phyloP scores from a whole-genome alignment of 1,139 yeast genomes.

The Scheffersomyces quercinus region DNA sequence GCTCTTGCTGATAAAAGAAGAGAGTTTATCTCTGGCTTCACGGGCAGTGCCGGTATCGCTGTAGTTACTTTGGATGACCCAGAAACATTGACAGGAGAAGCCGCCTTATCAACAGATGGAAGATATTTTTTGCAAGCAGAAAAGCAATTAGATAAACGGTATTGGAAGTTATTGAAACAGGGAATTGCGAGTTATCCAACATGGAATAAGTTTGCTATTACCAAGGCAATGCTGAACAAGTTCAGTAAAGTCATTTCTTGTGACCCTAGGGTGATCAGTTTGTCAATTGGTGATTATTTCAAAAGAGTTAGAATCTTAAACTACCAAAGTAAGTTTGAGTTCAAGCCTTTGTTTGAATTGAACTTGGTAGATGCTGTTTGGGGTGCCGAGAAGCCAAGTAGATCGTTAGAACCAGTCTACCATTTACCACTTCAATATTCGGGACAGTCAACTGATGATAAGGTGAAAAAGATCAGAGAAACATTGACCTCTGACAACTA shows the following conservation, averaged over 20 bases:
- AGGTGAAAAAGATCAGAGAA: slow-evolving; percentile 29
- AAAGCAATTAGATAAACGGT: slow-evolving; percentile 33
- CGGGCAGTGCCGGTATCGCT: slow-evolving; percentile 61
- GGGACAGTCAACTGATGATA: slow-evolving; percentile 43
- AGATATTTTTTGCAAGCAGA: slow-evolving; percentile 54
- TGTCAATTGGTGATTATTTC: slow-evolving; percentile 37
- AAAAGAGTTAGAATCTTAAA: slow-evolving; percentile 21
- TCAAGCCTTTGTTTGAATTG: slow-evolving; percentile 29
- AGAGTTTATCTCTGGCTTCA: slow-evolving; percentile 52
- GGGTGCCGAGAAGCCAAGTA: slow-evolving; percentile 39
- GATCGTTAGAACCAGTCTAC: slow-evolving; percentile 42
- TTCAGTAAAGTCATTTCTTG: slow-evolving; percentile 41
- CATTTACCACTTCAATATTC: slow-evolving; percentile 40
- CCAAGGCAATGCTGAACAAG: slow-evolving; percentile 31
- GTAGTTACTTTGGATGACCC: slow-evolving; percentile 45
- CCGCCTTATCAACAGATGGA: slow-evolving; percentile 58
- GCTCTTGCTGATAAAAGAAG: slow-evolving; percentile 52
- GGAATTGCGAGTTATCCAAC: slow-evolving; percentile 36
- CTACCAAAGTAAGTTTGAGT: slow-evolving; percentile 23
- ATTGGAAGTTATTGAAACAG: slow-evolving; percentile 43
- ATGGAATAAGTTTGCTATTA: slow-evolving; percentile 40
- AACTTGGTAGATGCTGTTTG: slow-evolving; percentile 45
- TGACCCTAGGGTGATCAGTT: slow-evolving; percentile 39
- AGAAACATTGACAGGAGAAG: slow-evolving; percentile 33
- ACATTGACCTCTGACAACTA: slow-evolving; percentile 18